phyloP scores from a whole-genome alignment of 345 rosid species.

The Linum tenue region DNA sequence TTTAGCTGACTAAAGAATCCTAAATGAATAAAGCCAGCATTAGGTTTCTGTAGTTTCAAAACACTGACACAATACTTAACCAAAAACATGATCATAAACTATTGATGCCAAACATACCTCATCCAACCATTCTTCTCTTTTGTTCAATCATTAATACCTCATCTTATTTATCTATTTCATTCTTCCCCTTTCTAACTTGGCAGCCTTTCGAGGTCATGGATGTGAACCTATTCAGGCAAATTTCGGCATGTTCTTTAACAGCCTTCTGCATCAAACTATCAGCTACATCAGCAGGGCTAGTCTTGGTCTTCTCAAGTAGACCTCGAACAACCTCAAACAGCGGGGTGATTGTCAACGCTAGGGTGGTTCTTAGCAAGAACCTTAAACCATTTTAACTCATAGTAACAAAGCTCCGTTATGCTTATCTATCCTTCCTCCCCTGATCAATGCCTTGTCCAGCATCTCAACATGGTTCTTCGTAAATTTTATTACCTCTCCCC shows the following conservation, averaged over 20 bases:
- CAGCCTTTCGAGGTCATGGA: neutral
- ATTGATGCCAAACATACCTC: neutral
- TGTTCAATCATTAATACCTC: neutral
- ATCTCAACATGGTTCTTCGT: neutral
- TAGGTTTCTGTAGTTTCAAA: no score
- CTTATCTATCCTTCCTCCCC: neutral
- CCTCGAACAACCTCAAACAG: neutral
- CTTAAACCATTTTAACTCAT: neutral
- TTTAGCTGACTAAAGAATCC: neutral
- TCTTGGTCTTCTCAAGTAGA: neutral
- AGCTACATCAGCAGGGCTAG: neutral
- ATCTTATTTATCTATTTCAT: neutral
- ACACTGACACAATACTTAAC: neutral
- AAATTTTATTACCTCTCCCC: neutral
- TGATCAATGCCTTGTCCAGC: neutral
- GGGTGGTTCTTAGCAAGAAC: neutral
- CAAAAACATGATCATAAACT: no score
- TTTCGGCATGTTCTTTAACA: neutral
- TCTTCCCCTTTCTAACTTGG: neutral
- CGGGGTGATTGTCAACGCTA: neutral
- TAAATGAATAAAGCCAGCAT: no score
- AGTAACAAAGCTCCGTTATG: neutral
- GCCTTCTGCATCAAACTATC: neutral
- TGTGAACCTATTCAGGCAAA: neutral
- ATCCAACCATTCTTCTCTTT: neutral